These are phyloP conservation scores for Aspergillus olivimuriae DNA, from an alignment of 495 filamentous ascomycete species.

Conservation along the genomic window DNA sequence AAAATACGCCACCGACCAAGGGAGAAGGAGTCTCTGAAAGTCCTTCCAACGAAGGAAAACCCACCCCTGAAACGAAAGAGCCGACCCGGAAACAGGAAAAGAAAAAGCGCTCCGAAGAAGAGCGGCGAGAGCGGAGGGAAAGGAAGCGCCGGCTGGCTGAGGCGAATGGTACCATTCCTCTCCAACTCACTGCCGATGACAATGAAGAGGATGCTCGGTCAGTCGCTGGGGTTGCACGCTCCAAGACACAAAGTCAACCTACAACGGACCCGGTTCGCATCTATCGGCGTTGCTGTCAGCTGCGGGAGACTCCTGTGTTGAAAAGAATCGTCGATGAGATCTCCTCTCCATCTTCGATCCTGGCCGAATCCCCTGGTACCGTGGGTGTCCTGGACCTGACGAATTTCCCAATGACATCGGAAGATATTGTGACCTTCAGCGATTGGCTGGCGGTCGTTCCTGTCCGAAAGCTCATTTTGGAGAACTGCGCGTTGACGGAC, in stretches of 20 bases:
- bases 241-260: conserved; percentile 59
- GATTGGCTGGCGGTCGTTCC: conserved; percentile 95
- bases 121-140: conserved; percentile 80
- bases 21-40: conserved; percentile 16
- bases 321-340: conserved; percentile 87
- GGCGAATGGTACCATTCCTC: conserved; percentile 72
- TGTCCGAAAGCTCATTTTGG: conserved; percentile 74
- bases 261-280: conserved; percentile 90
- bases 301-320: conserved; percentile 83
- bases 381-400: conserved; percentile 78
- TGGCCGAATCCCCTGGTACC: conserved; percentile 57
- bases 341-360: conserved; percentile 54
- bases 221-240: conserved; percentile 19
- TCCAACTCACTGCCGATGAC: conserved; percentile 62
- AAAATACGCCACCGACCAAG: conserved; percentile 17
- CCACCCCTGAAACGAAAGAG: conserved; percentile 39
- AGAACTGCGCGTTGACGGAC: conserved; percentile 80
- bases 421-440: conserved; percentile 78
- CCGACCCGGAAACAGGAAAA: conserved; percentile 74
- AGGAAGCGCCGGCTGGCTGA: conserved; percentile 71
- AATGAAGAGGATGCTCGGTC: conserved; percentile 38
- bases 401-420: conserved; percentile 72
- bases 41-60: conserved; percentile 21
- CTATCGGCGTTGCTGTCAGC: conserved; percentile 89
- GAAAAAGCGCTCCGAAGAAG: conserved; percentile 85